Evolutionary conservation across 2,329 filamentous ascomycete species (phyloP).

Genomic region (Teratosphaeria destructans): DNA sequence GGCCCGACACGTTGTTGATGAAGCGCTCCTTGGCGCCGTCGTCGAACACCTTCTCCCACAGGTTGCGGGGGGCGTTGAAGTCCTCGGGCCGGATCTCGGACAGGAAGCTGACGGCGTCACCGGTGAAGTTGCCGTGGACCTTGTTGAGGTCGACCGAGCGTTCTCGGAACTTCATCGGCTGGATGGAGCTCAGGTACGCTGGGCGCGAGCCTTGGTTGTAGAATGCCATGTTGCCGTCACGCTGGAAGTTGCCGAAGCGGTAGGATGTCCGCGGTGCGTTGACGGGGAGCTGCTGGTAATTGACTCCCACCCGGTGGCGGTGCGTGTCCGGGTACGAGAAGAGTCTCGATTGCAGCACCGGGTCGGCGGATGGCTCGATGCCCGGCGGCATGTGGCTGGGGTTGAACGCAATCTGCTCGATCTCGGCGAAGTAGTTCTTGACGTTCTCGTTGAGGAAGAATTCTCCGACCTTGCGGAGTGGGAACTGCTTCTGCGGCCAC

Average conservation of each 20-base stretch:
- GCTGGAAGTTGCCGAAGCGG: conserved; percentile 54
- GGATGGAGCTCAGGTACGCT: conserved; percentile 45
- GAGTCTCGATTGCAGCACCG: conserved; percentile 57
- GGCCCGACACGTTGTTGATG: conserved; percentile 49
- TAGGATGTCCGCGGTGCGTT: conserved; percentile 46
- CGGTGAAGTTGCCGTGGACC: conserved; percentile 40
- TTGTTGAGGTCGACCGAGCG: conserved; percentile 39
- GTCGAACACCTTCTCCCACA: conserved; percentile 55
- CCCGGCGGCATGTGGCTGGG: conserved; percentile 58
- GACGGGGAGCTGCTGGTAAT: conserved; percentile 50
- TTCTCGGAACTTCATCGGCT: conserved; percentile 40
- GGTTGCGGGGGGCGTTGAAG: conserved; percentile 44
- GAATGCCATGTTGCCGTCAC: conserved; percentile 61
- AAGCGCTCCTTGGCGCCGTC: conserved; percentile 48
- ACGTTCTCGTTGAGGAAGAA: conserved; percentile 45
- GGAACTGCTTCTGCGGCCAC: conserved; percentile 44
- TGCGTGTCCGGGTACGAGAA: conserved; percentile 62
- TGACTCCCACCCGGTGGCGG: conserved; percentile 46
- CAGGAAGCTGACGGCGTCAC: conserved; percentile 40
- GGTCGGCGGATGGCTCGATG: conserved; percentile 59
- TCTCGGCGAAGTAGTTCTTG: conserved; percentile 55
- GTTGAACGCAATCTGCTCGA: conserved; percentile 61
- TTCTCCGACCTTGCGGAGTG: conserved; percentile 43
- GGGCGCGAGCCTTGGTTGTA: conserved; percentile 53
- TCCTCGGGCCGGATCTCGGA: conserved; percentile 44